Conservation (phyloP, 176 grass and related monocot genomes). For the Echinochloa phyllopogon region DNA sequence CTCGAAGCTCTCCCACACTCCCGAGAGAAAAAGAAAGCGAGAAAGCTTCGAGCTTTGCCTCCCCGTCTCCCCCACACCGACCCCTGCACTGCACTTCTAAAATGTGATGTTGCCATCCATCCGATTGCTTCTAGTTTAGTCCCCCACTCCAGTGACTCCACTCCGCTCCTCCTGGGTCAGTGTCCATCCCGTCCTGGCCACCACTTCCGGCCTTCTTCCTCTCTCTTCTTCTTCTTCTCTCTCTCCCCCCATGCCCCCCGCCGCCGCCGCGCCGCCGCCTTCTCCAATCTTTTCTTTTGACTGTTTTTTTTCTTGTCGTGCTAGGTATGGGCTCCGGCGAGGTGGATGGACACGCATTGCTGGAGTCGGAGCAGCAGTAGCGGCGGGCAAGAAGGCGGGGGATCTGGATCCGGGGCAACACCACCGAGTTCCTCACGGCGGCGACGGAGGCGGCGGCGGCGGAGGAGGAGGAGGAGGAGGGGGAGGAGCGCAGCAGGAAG, state of each 20-base stretch:
- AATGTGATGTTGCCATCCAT: slow-evolving; percentile 80
- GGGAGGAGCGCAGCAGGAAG: slow-evolving; percentile 34
- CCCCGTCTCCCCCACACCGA: slow-evolving; percentile 1
- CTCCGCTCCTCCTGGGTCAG: slow-evolving; percentile 55
- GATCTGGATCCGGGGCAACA: slow-evolving; percentile 97
- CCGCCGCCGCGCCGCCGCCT: background rate
- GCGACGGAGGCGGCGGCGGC: slow-evolving; percentile 49
- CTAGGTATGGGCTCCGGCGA: slow-evolving; percentile 77
- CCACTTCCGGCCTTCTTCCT: slow-evolving; percentile 27
- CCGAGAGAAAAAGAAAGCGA: slow-evolving; percentile 25
- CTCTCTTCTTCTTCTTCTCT: background rate
- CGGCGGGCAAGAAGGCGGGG: slow-evolving; percentile 47
- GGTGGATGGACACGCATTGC: slow-evolving; percentile 74
- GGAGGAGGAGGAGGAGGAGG: background rate
- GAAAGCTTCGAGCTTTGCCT: slow-evolving; percentile 36
- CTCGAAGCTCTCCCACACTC: slow-evolving; percentile 39
- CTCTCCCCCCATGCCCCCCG: slow-evolving; percentile 2
- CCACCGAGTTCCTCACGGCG: slow-evolving; percentile 58
- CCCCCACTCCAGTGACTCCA: slow-evolving; percentile 38
- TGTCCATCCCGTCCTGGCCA: slow-evolving; percentile 37
- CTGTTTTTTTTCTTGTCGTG: slow-evolving; percentile 12
- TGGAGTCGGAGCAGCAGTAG: slow-evolving; percentile 48
- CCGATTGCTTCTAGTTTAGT: slow-evolving; percentile 59
- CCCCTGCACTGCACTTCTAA: background rate
- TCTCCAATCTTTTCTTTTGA: slow-evolving; percentile 30